Evolutionary conservation across 169 alveolate species (phyloP).

Genomic region (Cryptosporidium sp.): DNA sequence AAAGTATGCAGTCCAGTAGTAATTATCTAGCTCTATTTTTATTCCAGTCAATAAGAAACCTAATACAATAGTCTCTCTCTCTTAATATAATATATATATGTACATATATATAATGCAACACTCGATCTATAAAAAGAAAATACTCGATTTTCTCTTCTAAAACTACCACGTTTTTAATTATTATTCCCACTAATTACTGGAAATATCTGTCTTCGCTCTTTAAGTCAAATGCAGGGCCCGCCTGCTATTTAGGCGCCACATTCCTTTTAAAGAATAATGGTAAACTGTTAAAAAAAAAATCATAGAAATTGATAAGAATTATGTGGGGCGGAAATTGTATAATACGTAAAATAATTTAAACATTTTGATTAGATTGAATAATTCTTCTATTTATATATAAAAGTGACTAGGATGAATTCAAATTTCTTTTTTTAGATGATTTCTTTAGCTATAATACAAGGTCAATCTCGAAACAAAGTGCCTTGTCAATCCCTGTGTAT

Average conservation of each 20-base stretch:
- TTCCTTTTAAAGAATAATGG: no score
- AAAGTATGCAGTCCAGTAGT: neutral
- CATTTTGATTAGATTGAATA: neutral
- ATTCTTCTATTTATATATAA: no score
- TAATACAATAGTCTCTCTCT: neutral
- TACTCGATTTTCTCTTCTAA: neutral
- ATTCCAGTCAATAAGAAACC: neutral
- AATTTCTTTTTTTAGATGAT: no score
- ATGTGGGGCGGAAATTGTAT: neutral
- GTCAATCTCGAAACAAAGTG: no score
- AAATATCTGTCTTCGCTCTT: constrained; percentile 24
- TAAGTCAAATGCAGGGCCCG: neutral
- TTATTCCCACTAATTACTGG: neutral
- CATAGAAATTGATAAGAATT: no score
- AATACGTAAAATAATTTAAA: no score
- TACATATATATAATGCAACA: neutral
- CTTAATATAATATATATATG: no score
- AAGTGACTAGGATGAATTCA: neutral
- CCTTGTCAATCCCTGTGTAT: neutral
- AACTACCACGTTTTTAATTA: neutral
- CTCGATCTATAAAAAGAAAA: neutral
- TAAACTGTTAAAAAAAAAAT: no score
- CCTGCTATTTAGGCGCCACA: neutral
- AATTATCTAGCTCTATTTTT: neutral
- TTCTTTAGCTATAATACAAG: neutral